Base-by-base conservation (phyloP, 345 rosid species). In the Eutrema yunnanense region DNA sequence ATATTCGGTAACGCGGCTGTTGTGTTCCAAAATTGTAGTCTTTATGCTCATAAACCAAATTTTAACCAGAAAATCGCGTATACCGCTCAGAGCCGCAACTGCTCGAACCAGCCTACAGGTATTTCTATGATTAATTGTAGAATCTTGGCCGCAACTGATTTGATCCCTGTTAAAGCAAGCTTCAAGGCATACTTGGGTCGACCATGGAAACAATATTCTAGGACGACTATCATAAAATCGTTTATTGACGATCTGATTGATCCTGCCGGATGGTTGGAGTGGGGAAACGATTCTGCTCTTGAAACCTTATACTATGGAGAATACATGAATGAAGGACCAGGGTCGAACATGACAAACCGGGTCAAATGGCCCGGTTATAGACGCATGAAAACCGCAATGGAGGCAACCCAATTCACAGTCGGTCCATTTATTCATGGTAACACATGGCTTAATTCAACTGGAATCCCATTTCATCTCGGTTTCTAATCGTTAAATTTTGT, bases 261-360 rank as follows among this genome's bases (percentile, higher is more conserved):
- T 34, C 90, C 96, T 0, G 90, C 82, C 0, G 96, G 98, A 57
- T 92, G 91, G 92, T 60, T 88, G 53, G 96, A 88, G 68, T 88
- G 96, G 96, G 40, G 83, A 8, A 79, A 71, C 0, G 27, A 69
- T 0, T 86, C 83, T 78, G 92, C 85, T 0, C 70, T 90, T 73
- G 74, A 58, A 33, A 88, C 88, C 0, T 81, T 92, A 5, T 88
- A 86, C 61, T 92, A 87, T 19, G 89, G 95, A 53, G 96, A 92
- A 84, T 87, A 92, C 34, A 69, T 55, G 85, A 92, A 92, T 64
- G 58, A 79, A 22, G 96, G 98, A 0, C 77, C 86, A 0, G 96
- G 98, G 8, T 77, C 96, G 8, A 84, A 84, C 48, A 84, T 90
- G 8, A 84, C 82, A 2, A 78, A 65, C 2, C 77, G 98, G 53